Percentiles rank a stretch among this genome's conserved stretches.
phyloP scores from a whole-genome alignment of 352 stramenopile species.

The Pythium graminicola region DNA sequence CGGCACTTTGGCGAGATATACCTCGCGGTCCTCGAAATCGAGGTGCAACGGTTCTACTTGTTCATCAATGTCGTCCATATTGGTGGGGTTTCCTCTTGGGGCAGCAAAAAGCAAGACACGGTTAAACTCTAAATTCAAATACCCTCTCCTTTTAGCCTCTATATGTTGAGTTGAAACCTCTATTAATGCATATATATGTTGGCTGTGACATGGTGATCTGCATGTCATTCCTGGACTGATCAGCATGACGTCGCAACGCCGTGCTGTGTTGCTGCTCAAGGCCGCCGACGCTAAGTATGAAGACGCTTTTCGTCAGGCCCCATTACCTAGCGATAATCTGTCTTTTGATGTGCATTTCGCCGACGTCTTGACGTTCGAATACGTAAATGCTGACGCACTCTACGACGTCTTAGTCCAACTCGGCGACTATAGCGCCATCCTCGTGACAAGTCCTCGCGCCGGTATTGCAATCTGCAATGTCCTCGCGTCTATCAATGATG shows the following conservation, averaged over 20 bases:
- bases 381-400: slow-evolving; percentile 42
- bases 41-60: slow-evolving; percentile 87
- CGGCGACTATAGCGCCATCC: slow-evolving; percentile 44
- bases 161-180: not conserved
- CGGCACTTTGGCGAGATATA: slow-evolving; percentile 84
- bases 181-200: slow-evolving; percentile 11
- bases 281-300: slow-evolving; percentile 51
- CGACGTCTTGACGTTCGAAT: slow-evolving; percentile 65
- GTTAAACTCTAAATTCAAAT: not conserved
- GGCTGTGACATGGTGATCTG: not conserved
- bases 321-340: not conserved
- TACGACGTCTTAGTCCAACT: slow-evolving; percentile 35
- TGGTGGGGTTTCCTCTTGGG: slow-evolving; percentile 1
- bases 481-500: slow-evolving; percentile 25
- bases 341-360: slow-evolving; percentile 36
- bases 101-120: not conserved
- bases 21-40: slow-evolving; percentile 80
- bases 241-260: not conserved
- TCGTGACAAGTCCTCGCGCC: slow-evolving; percentile 74
- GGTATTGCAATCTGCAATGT: slow-evolving; percentile 42
- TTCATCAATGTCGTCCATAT: slow-evolving; percentile 80
- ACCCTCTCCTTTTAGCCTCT: not conserved
- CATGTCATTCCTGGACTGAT: not conserved
- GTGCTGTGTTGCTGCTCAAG: slow-evolving; percentile 62
- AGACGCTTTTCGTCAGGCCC: slow-evolving; percentile 24